Base-by-base conservation (phyloP, 495 filamentous ascomycete genomes). In the Aspergillus mulundensis region DNA sequence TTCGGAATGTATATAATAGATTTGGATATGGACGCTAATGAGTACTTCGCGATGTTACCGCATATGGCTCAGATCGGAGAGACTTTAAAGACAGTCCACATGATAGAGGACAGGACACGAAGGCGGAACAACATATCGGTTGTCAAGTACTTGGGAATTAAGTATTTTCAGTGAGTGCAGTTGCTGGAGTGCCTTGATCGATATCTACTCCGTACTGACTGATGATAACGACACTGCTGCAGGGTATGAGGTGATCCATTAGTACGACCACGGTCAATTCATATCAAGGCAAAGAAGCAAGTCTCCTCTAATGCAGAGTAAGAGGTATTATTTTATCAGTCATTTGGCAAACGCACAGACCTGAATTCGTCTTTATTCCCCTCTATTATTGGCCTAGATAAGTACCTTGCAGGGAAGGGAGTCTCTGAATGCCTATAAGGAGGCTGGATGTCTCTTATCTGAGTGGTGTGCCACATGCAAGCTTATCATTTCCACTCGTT, bases 221-320 rank as follows among this genome's bases (percentile, higher is more conserved):
- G 16, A 6, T 24, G 50, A 44, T 53, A 53, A 53, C 50, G 50
- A 53, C 50, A 53, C 25, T 40, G 16, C 28, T 45, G 50, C 50
- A 53, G 50, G 19, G 34, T n/a, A 53, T 53, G 50, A 53, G 50
- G 40, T 45, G 28, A 45, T 15, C 18, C 39, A 16, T 14, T 40
- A 3, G 30, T 40, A 30, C 43, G 24, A 38, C 34, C 7, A 38
- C 15, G 12, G 3, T 16, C 16, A 20, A 18, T 3, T 14, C 14
- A 38, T 48, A n/a, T 25, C 45, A 4, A 36, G 25, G 24, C 3
- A 34, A 14, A 53, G n/a, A 46, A 16, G 38, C 36, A 45, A 53
- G 16, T 4, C n/a, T 19, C 18, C 28, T 30, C 28, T 10, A 30
- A 3, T 15, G 11, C 7, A 14, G 32, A 15, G 32, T 10, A 28